phyloP scores from a whole-genome alignment of 768 basidiomycete species.

The Pulveroboletus sp. region DNA sequence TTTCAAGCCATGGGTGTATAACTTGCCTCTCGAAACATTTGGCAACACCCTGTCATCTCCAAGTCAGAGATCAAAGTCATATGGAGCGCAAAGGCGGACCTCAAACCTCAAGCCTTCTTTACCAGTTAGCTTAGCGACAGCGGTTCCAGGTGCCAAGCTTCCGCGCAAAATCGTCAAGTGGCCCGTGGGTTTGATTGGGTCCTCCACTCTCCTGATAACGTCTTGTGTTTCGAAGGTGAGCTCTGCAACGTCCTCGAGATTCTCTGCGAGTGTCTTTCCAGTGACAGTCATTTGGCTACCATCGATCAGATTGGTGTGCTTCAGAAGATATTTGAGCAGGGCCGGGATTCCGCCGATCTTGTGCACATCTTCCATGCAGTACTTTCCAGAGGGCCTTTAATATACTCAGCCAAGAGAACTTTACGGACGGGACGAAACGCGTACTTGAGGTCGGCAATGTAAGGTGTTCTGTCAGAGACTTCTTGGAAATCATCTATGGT shows the following conservation, averaged over 20 bases:
- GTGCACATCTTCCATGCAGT: constrained; percentile 90
- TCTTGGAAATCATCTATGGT: constrained; percentile 84
- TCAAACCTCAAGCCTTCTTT: constrained; percentile 86
- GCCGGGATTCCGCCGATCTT: constrained; percentile 81
- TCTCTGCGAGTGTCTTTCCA: constrained; percentile 85
- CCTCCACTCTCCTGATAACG: constrained; percentile 63
- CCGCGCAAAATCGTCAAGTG: constrained; percentile 86
- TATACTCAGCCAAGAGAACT: constrained; percentile 2
- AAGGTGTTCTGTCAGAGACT: constrained; percentile 76
- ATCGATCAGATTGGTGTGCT: constrained; percentile 74
- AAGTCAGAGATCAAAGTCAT: background rate
- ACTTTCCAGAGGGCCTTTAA: constrained; percentile 73
- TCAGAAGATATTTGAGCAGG: constrained; percentile 77
- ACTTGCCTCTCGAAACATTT: constrained; percentile 71
- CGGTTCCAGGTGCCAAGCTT: constrained; percentile 81
- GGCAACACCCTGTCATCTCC: constrained; percentile 53
- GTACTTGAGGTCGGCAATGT: constrained; percentile 77
- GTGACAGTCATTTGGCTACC: constrained; percentile 85
- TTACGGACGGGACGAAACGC: constrained; percentile 18
- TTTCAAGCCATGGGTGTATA: background rate
- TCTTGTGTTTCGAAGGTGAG: constrained; percentile 71
- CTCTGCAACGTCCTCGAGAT: constrained; percentile 73
- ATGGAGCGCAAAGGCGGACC: constrained; percentile 36
- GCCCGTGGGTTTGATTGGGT: constrained; percentile 84
- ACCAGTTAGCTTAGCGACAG: constrained; percentile 91